Conservation (phyloP, 2,329 filamentous ascomycete genomes). For the Pestalotiopsis sp. region DNA sequence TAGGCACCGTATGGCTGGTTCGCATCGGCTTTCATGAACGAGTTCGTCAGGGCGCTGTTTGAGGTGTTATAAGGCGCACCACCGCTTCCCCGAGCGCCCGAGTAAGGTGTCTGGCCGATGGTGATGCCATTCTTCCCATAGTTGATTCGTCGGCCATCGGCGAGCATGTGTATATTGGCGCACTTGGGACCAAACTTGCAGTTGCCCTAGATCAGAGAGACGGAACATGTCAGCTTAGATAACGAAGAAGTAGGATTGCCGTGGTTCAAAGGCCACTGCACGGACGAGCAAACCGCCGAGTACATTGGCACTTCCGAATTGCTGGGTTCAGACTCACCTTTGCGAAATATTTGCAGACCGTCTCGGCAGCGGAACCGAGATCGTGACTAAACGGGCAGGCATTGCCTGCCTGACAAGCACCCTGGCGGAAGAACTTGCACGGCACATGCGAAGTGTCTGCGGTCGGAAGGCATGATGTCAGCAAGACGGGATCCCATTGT, state of each 20-base stretch:
- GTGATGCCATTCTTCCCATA: slow-evolving; percentile 71
- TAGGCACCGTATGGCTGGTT: slow-evolving; percentile 46
- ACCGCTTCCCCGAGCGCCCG: slow-evolving; percentile 69
- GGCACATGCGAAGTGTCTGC: slow-evolving; percentile 94
- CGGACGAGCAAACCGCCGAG: neutral
- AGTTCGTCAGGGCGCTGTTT: slow-evolving; percentile 71
- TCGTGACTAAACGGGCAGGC: slow-evolving; percentile 97
- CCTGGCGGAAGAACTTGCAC: slow-evolving; percentile 99
- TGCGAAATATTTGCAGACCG: slow-evolving; percentile 97
- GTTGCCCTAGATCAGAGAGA: slow-evolving; percentile 70
- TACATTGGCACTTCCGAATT: neutral
- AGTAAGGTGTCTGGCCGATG: slow-evolving; percentile 62
- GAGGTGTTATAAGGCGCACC: slow-evolving; percentile 63
- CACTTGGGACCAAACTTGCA: slow-evolving; percentile 99
- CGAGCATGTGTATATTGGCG: slow-evolving; percentile 92
- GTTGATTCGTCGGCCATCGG: slow-evolving; percentile 91
- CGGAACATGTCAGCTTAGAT: slow-evolving; percentile 18
- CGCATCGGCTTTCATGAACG: slow-evolving; percentile 66
- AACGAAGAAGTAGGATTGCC: neutral
- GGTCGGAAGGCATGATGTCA: slow-evolving; percentile 1
- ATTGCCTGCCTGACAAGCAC: slow-evolving; percentile 92
- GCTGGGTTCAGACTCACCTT: slow-evolving; percentile 64
- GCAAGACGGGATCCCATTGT: slow-evolving; percentile 6
- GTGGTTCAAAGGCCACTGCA: neutral
- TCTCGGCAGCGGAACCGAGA: slow-evolving; percentile 80